phyloP scores from a whole-genome alignment of 805 yeast species.

The Nakazawaea populi region DNA sequence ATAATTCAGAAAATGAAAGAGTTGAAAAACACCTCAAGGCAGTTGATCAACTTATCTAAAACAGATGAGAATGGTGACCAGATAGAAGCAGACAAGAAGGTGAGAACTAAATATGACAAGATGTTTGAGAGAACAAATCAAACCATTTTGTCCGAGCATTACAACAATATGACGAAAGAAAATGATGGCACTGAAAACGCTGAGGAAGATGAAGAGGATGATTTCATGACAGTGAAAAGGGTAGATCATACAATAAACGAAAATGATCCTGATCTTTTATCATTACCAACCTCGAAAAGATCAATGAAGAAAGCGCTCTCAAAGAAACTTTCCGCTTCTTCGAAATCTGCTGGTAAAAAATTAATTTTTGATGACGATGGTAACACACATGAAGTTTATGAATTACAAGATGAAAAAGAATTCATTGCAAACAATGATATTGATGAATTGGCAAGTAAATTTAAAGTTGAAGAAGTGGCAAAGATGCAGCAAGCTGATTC shows the following conservation, averaged over 20 bases:
- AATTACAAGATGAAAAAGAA: conserved; percentile 83
- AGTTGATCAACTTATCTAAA: conserved; percentile 50
- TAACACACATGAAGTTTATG: conserved; percentile 83
- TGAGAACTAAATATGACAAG: conserved; percentile 84
- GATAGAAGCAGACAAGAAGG: conserved; percentile 34
- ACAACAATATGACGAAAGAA: conserved; percentile 55
- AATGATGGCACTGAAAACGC: background rate
- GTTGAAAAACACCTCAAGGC: conserved; percentile 76
- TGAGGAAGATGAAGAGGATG: conserved; percentile 40
- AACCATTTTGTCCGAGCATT: conserved; percentile 85
- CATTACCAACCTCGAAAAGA: conserved; percentile 72
- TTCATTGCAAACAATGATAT: conserved; percentile 65
- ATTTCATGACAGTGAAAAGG: conserved; percentile 76
- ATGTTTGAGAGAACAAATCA: conserved; percentile 96
- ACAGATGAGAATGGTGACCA: conserved; percentile 61
- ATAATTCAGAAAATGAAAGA: conserved; percentile 49
- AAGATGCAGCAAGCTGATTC: conserved; percentile 68
- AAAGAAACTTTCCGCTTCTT: conserved; percentile 62
- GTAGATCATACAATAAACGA: conserved; percentile 65
- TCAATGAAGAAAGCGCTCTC: conserved; percentile 81
- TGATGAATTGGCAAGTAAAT: conserved; percentile 57
- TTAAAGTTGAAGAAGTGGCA: conserved; percentile 58
- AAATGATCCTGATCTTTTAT: conserved; percentile 49
- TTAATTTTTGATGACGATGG: conserved; percentile 93
- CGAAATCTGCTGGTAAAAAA: conserved; percentile 68